Evolutionary conservation across 164 flowering plant genomes (phyloP).

Genomic region (Aristolochia californica): DNA sequence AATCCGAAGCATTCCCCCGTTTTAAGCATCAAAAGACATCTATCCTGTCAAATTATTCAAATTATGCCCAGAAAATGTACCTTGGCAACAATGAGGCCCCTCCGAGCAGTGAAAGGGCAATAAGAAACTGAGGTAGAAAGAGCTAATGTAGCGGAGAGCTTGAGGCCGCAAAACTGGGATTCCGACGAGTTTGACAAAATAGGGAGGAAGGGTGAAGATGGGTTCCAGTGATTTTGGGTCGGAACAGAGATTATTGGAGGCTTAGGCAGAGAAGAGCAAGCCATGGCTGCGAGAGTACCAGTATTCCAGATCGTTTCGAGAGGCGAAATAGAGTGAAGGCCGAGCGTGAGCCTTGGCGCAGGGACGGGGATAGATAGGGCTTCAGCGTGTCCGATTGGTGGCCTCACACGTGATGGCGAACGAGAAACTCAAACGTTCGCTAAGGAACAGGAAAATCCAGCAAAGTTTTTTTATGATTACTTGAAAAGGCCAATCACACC

Average conservation of each 20-base stretch:
- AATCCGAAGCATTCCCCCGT: not conserved
- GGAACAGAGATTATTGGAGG: slow-evolving; percentile 29
- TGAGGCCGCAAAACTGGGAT: slow-evolving; percentile 58
- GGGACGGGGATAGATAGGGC: slow-evolving; percentile 13
- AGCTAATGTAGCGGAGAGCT: slow-evolving; percentile 25
- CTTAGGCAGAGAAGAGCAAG: slow-evolving; percentile 40
- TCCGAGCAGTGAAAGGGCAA: slow-evolving; percentile 13
- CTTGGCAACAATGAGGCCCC: slow-evolving; percentile 45
- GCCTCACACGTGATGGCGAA: too few relatives aligned
- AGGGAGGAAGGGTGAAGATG: slow-evolving; percentile 20
- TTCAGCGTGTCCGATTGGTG: slow-evolving; percentile 14
- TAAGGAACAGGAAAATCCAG: too few relatives aligned
- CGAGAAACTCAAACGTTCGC: too few relatives aligned
- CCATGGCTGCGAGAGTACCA: slow-evolving; percentile 22
- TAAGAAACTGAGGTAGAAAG: slow-evolving; percentile 23
- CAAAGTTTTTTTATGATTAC: too few relatives aligned
- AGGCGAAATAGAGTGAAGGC: not conserved
- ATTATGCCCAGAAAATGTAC: slow-evolving; percentile 16
- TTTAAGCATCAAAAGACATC: not conserved
- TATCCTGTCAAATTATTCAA: not conserved
- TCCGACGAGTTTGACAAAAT: slow-evolving; percentile 39
- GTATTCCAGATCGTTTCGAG: not conserved
- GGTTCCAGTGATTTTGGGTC: slow-evolving; percentile 23
- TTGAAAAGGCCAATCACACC: too few relatives aligned
- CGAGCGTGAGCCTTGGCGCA: not conserved